Evolutionary conservation across 768 basidiomycete species (phyloP), one percentile per base, ranked within the genome.

Genomic region (Pleurotus pulmonarius): DNA sequence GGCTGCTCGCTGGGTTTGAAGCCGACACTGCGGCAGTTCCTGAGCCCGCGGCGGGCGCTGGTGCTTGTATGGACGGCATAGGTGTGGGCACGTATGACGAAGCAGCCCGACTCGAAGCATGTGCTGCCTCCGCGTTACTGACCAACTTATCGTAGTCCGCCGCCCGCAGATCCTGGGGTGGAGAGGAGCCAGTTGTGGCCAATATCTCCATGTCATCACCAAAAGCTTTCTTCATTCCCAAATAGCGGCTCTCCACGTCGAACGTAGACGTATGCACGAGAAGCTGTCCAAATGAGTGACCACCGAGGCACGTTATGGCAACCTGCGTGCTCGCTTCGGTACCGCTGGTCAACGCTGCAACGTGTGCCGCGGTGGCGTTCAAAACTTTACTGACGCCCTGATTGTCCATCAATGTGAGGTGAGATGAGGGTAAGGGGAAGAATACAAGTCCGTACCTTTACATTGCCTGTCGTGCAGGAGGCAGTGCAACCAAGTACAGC

Each of bases 71-170:
- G 11, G 11, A 34, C 11, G 29, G 9, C 29, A 34, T 11, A 2
- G 29, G 29, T 11, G 29, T 8, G 29, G 29, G 29, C 1, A 34
- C 9, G 29, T 34, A 34, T 34, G 29, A 34, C 9, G 29, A 34
- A 1, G 51, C 51, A 12, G 51, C 51, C 9, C 51, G 51, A 29
- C 20, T 53, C n/a, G n/a, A 18, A 24, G 39, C 51, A 53, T 53
- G 51, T n/a, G 38, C 16, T 24, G 51, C 51, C 39, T 53, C 51
- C 11, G 51, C 51, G 24, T 53, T 53, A 37, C 38, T 41, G 16
- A 53, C n/a, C 18, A 53, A n/a, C 25, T 53, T 53, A n/a, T 53
- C 51, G 39, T 53, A 53, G 24, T 53, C 51, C 9, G 39, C 51
- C 51, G 20, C 15, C 22, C 37, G 7, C 37, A 53, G 24, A n/a